phyloP scores from a whole-genome alignment of 345 rosid species.

The Combretum micranthum region DNA sequence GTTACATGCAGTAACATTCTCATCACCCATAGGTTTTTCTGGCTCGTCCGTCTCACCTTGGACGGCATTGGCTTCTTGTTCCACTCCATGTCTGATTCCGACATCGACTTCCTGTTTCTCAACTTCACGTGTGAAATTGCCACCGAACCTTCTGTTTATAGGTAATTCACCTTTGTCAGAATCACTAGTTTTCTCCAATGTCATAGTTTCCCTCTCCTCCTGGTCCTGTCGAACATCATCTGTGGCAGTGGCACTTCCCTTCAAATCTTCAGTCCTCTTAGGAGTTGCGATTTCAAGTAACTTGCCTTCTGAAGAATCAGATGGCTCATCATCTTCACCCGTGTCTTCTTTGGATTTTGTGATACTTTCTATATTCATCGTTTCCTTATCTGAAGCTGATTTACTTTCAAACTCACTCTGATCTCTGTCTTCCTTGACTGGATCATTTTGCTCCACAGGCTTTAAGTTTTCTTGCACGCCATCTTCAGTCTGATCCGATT shows the following conservation, averaged over 20 bases:
- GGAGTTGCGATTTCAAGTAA: background rate
- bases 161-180: no score
- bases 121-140: no score
- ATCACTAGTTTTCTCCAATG: no score
- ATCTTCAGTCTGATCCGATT: no score
- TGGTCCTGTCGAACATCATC: no score
- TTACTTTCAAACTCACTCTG: no score
- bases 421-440: background rate
- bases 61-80: conserved; percentile 8
- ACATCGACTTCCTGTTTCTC: background rate
- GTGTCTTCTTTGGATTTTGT: background rate
- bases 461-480: background rate
- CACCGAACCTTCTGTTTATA: no score
- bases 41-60: conserved; percentile 1
- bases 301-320: conserved; percentile 6
- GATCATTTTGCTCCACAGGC: conserved; percentile 6
- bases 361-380: background rate
- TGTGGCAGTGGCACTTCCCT: no score
- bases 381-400: background rate
- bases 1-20: background rate
- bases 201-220: no score
- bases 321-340: background rate
- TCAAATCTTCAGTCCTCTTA: no score
- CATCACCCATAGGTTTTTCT: conserved; percentile 9
- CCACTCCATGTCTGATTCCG: conserved; percentile 11